A percentile compares a stretch with the other conserved stretches of the same genome.
These are phyloP conservation scores for Pontederia crassipes DNA, from an alignment of 176 grass and related monocot genomes.

Conservation along the genomic window DNA sequence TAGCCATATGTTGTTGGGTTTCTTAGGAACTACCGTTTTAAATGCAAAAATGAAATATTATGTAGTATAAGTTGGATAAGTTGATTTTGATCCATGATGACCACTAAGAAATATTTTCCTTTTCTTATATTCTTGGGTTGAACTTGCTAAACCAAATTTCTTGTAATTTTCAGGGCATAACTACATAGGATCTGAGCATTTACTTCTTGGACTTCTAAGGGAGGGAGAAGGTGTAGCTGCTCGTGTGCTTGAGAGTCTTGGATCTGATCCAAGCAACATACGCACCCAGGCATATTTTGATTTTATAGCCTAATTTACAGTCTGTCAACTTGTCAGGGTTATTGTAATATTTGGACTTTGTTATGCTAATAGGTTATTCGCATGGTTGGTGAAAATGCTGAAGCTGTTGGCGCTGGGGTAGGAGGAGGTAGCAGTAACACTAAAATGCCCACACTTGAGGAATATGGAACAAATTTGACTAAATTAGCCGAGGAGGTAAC, in stretches of 20 bases:
- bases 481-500: constrained; percentile 92
- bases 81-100: too few relatives aligned
- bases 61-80: too few relatives aligned
- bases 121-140: not conserved
- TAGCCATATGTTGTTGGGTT: too few relatives aligned
- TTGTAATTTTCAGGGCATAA: constrained; percentile 59
- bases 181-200: constrained; percentile 95
- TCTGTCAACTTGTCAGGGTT: constrained; percentile 2
- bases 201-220: constrained; percentile 86
- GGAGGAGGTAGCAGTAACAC: constrained; percentile 80
- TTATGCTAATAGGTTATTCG: constrained; percentile 52
- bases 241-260: constrained; percentile 76
- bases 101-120: not conserved
- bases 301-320: not conserved
- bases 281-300: constrained; percentile 56
- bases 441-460: constrained; percentile 96
- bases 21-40: too few relatives aligned
- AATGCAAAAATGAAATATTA: too few relatives aligned
- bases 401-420: constrained; percentile 89
- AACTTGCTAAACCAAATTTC: not conserved
- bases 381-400: constrained; percentile 91
- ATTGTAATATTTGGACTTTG: not conserved
- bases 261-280: constrained; percentile 80
- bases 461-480: constrained; percentile 93
- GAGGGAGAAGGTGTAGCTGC: constrained; percentile 93